A percentile compares a stretch with the other conserved stretches of the same genome.
Conservation (phyloP, 192 early-diverging fungal species). For the Backusella mclennaniae region DNA sequence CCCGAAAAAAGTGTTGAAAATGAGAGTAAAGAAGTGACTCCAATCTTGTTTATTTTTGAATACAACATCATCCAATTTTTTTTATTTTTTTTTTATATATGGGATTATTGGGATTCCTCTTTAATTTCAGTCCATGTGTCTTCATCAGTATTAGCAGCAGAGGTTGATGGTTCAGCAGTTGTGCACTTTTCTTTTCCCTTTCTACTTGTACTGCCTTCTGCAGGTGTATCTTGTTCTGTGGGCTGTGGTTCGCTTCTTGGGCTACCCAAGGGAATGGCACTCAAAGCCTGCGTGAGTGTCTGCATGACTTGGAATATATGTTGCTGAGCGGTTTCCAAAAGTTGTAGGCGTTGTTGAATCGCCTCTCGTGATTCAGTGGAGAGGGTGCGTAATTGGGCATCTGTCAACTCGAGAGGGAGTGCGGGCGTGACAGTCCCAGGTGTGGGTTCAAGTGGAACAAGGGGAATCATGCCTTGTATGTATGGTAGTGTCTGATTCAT, state of each 20-base stretch:
- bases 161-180: background rate
- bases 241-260: background rate
- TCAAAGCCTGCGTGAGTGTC: constrained; percentile 39
- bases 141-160: background rate
- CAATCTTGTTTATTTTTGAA: too few species aligned
- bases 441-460: background rate
- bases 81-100: too few species aligned
- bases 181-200: background rate
- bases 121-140: background rate
- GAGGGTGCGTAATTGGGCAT: constrained; percentile 57
- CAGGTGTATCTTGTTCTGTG: background rate
- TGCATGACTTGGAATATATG: constrained; percentile 56
- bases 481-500: background rate
- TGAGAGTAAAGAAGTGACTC: too few species aligned
- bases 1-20: background rate
- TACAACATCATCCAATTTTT: too few species aligned
- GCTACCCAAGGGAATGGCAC: constrained; percentile 32
- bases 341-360: constrained; percentile 61
- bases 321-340: constrained; percentile 57
- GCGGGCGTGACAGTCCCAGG: background rate
- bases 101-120: background rate
- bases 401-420: constrained; percentile 20
- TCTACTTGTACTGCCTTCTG: background rate
- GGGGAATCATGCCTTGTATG: constrained; percentile 34
- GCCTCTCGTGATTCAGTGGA: constrained; percentile 57